Evolutionary conservation across 305 asterid genomes (phyloP), one percentile per base, ranked within the genome.

Genomic region (Ruellia speciosa): DNA sequence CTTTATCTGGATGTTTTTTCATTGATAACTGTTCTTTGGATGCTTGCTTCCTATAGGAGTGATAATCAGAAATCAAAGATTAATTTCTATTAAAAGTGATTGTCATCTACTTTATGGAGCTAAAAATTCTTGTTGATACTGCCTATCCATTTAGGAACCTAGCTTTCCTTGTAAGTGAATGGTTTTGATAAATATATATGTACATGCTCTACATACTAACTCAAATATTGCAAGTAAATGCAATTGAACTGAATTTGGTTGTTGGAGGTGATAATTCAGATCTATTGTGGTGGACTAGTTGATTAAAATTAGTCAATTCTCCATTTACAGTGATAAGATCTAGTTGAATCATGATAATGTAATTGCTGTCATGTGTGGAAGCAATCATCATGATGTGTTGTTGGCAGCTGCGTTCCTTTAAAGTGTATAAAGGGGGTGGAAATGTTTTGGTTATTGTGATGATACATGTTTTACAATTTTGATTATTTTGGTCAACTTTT

Each of bases 381-480:
- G 8, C 4, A 33, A 33, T 4, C 8, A 33, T 33, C 8, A 3
- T 33, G 37, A 20, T 62, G 16, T 14, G 59, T 51, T 49, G 5
- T 55, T 48, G 49, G 45, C 45, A 53, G 33, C 40, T 28, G 46
- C 49, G 54, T 52, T 31, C 17, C 53, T 53, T 18, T 16, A 17
- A 45, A 54, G 48, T 45, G 7, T 55, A 33, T 56, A 43, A 54
- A 59, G 55, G 43, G 33, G 63, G 20, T 18, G 34, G 63, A 58
- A 54, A 24, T 13, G 28, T 56, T 63, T 34, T 53, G 14, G 55
- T 52, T 63, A 13, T 60, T 20, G 2, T 43, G 63, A 37, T 20
- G 52, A 43, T 33, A 51, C 52, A 14, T 57, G 70, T 39, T 59
- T 58, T 46, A n/a, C 54, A 48, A n/a, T 56, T 46, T n/a, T 14